Base-by-base conservation (phyloP, 2,329 filamentous ascomycete species). In the Venturia carpophila region DNA sequence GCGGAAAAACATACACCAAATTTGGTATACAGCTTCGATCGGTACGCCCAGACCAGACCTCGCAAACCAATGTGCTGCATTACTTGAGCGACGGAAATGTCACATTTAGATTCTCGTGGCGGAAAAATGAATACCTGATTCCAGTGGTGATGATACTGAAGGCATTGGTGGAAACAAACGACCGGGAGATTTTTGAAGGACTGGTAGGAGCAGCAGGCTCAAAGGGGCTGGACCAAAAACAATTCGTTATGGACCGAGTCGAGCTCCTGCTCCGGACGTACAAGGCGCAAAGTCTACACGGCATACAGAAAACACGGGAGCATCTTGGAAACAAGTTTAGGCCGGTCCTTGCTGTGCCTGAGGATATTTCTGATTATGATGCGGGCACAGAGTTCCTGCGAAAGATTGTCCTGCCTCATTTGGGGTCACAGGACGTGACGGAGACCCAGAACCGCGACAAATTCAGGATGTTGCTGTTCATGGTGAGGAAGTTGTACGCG, bases 131-230 rank as follows among this genome's bases (percentile, higher is more conserved):
- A 76, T 99, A 91, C 73, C 84, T 99, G n/a, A 84, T 99, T 2
- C 94, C 94, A 0, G 90, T 92, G 67, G 87, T 97, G 83, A 97
- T 99, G 93, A 87, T 99, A 42, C 79, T 99, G 69, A 99, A 97
- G 79, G 93, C 94, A 1, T 80, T 99, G 62, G 84, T 94, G 1
- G 93, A 99, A 75, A 99, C 94, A 19, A 99, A 96, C 74, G 94
- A 99, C 73, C 86, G 91, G 66, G 92, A 97, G 73, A 94, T 99
- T 56, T 97, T 95, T 67, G 92, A 97, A 76, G 90, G 89, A n/a
- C 79, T 99, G 63, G 88, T 97, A 60, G 93, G 93, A 45, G 81
- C 85, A 37, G 83, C 86, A 66, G 86, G 85, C 39, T 92, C 90
- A 39, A 88, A 91, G 73, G 89, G 89, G 9, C 82, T 90, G 43